Evolutionary conservation across 1,284 basidiomycete genomes (phyloP), one percentile per base, ranked within the genome.

Genomic region (Cystobasidium sp.): DNA sequence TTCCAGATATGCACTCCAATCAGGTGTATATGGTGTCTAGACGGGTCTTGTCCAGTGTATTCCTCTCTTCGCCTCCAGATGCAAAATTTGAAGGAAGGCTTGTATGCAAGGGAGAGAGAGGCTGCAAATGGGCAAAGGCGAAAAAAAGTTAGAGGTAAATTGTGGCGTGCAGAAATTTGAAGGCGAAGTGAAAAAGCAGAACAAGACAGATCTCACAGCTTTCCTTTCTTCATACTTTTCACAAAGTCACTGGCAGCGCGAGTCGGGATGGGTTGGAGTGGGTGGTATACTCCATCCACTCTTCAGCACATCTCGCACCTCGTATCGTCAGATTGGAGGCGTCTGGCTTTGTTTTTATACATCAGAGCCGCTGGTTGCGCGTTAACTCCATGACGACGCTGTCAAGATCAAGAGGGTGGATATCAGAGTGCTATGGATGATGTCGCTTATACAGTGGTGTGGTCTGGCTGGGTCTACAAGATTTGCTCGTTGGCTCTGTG

Each of bases 291-390:
- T 37, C 47, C 6, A 9, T 22, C 64, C 16, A 22, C 39, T 66
- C 37, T 41, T 46, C 47, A 24, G 44, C 51, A 31, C 64, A 39
- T 22, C 41, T 61, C 59, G 24, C 44, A 39, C 20, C 39, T 49
- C 63, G 52, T 66, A 55, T 73, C 70, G 70, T 73, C 70, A 73
- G 70, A 65, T 73, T 66, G 70, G 70, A 73, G 58, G 70, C 70
- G 70, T 73, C 63, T 52, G 39, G 20, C 22, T n/a, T 22, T 8
- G 1, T 46, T 39, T 6, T 10, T 39, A 6, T 24, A 7, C 9
- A 8, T 51, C 22, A 12, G n/a, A 7, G 22, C 20, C 20, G 24
- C 55, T 41, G 70, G 62, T 73, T 73, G 70, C 70, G 70, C 64
- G 64, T 66, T 59, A 53, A 55, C 49, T 73, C 70, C 70, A 51